Base-by-base conservation (phyloP, 331 rosid species). In the Saraca asoca region DNA sequence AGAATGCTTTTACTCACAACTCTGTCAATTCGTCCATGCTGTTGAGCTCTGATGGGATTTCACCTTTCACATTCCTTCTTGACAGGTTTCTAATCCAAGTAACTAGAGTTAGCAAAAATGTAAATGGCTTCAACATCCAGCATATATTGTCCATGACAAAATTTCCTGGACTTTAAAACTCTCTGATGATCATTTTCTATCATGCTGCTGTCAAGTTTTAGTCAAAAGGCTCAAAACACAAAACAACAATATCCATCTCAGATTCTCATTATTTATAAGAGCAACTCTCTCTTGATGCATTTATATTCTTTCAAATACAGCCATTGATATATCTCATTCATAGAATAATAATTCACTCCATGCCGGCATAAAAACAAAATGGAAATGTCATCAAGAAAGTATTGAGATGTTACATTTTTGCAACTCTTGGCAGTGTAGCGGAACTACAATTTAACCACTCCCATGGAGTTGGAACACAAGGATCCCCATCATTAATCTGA, bases 381-480 rank as follows among this genome's bases (percentile, higher is more conserved):
- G 69, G 9, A 41, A 62, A 42, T 57, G 66, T 57, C 44, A 29
- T 34, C 18, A 61, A 54, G 49, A 75, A 51, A 53, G 52, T 45
- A 53, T 51, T 16, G 60, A 80, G 76, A 55, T 41, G 46, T 81
- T 84, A 93, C 98, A 93, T 81, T 67, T 78, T 82, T 51, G 86
- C 73, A 44, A 93, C 78, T 89, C 95, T 88, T n/a, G 78, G 84
- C 18, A 89, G 86, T 18, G 75, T 14, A 33, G 69, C 63, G 10
- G 83, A 53, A 79, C 91, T 84, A 58, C 96, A 93, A 51, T 84
- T 81, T 64, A 93, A 71, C 95, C 95, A 85, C 51, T 87, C 96
- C 98, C 98, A 93, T 24, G 61, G 82, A 56, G 90, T 84, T 31
- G 98, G 98, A 75, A 81, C 82, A 74, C 98, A 93, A 12, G 96